Evolutionary conservation across 495 filamentous ascomycete genomes (phyloP), one percentile per base, ranked within the genome.

Genomic region (Aspergillus avenaceus): DNA sequence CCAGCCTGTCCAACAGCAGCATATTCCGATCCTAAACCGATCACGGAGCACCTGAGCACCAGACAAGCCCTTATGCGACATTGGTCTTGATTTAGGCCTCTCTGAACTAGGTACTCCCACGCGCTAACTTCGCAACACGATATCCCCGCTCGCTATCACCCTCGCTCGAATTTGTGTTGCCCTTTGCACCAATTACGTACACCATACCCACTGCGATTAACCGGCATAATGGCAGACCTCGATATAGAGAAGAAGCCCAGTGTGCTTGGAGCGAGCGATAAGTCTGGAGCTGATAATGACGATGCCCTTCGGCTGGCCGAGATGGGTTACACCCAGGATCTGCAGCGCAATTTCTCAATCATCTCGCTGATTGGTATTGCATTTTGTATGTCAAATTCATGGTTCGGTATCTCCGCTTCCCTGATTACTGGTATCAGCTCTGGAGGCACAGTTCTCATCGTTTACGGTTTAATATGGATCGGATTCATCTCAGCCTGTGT

Each of bases 351-450:
- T 50, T 84, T 81, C 63, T 76, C 70, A 22, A 69, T 80, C 49
- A 71, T 77, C 58, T 77, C 76, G 4, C 67, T 85, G 14, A 70
- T 85, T 4, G 81, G 80, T 23, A 74, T 81, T 27, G 76, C 79
- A 26, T 85, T 84, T 69, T 78, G 75, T 22, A 72, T 85, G 49
- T 82, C 81, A 36, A 84, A 85, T 60, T 82, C 80, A 6, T 84
- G 82, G 82, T 82, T 81, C 56, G 82, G 76, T 28, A 81, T 85
- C 47, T 77, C 75, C 1, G 75, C 76, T 12, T 78, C 77, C 13
- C 57, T 86, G 32, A 69, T 79, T 38, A 82, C 81, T 3, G 80
- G 79, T 32, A 83, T 84, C 65, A 79, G 69, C 50, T 77, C 72
- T 7, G 82, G 82, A n/a, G 81, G 82, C 2, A 79, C 82, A 1